Conservation (phyloP, 805 yeast genomes). For the Alloascoidea hylecoeti region DNA sequence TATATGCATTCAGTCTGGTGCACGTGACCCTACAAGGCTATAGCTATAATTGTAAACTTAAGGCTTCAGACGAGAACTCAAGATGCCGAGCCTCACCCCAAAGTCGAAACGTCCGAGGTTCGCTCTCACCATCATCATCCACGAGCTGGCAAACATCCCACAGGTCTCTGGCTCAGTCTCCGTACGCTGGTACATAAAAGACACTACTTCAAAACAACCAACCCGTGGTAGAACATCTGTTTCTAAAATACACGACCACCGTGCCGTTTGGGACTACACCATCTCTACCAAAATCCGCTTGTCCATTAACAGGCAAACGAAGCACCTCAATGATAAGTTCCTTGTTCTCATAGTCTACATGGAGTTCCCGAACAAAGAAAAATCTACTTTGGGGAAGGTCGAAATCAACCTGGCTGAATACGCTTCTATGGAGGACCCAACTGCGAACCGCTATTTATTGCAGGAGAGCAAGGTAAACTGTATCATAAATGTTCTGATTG, state of each 20-base stretch:
- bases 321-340: background rate
- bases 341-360: constrained; percentile 20
- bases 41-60: too few relatives aligned
- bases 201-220: constrained; percentile 15
- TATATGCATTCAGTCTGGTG: too few relatives aligned
- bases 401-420: constrained; percentile 51
- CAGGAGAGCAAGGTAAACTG: constrained; percentile 64
- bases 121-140: constrained; percentile 32
- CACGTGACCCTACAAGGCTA: too few relatives aligned
- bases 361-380: constrained; percentile 13
- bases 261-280: background rate
- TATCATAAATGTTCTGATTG: constrained; percentile 40
- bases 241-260: background rate
- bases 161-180: constrained; percentile 48
- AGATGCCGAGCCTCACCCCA: background rate
- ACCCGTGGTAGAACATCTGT: constrained; percentile 14
- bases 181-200: constrained; percentile 36
- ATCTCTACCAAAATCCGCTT: constrained; percentile 1
- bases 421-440: constrained; percentile 27
- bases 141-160: constrained; percentile 58
- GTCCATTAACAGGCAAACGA: background rate
- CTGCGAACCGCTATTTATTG: constrained; percentile 45
- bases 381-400: constrained; percentile 38
- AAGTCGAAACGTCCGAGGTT: constrained; percentile 33
- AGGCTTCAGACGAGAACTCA: too few relatives aligned